Evolutionary conservation across 2,329 filamentous ascomycete species (phyloP).

Genomic region (Amphichorda felina): DNA sequence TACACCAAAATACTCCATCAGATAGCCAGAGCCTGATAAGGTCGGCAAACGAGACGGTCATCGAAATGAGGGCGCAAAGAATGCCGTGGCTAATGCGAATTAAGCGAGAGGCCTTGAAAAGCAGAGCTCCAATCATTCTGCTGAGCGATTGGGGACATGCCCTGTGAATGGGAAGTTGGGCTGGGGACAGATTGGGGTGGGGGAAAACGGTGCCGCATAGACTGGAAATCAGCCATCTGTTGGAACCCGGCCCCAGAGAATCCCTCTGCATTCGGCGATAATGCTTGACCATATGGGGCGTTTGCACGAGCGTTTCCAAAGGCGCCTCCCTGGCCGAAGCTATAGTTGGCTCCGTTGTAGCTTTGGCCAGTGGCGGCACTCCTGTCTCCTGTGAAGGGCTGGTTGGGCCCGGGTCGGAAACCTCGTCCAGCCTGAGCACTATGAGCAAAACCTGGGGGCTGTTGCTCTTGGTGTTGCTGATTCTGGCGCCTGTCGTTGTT

Average conservation of each 20-base stretch:
- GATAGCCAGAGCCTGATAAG: too few species aligned
- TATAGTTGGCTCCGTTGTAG: slow-evolving; percentile 21
- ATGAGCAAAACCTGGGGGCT: slow-evolving; percentile 14
- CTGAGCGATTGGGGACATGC: slow-evolving; percentile 25
- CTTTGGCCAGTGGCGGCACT: slow-evolving; percentile 13
- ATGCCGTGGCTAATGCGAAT: slow-evolving; percentile 34
- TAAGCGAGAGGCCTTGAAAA: slow-evolving; percentile 64
- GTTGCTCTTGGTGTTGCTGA: slow-evolving; percentile 14
- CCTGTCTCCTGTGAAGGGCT: slow-evolving; percentile 17
- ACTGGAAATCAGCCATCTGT: slow-evolving; percentile 30
- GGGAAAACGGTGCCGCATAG: slow-evolving; percentile 34
- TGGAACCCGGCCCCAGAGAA: slow-evolving; percentile 17
- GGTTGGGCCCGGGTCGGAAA: slow-evolving; percentile 19
- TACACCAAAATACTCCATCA: too few species aligned
- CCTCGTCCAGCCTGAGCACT: slow-evolving; percentile 24
- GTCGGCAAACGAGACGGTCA: too few species aligned
- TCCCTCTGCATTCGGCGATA: slow-evolving; percentile 15
- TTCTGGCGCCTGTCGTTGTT: slow-evolving; percentile 34
- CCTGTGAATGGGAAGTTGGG: slow-evolving; percentile 21
- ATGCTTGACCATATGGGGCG: slow-evolving; percentile 14
- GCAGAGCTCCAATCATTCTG: slow-evolving; percentile 49
- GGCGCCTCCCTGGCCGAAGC: slow-evolving; percentile 15
- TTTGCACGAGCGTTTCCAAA: slow-evolving; percentile 20
- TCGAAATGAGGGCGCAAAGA: too few species aligned
- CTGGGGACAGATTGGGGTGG: slow-evolving; percentile 24